These are phyloP conservation scores for Leucaena leucocephala DNA, from an alignment of 306 rosid genomes.

Conservation along the genomic window DNA sequence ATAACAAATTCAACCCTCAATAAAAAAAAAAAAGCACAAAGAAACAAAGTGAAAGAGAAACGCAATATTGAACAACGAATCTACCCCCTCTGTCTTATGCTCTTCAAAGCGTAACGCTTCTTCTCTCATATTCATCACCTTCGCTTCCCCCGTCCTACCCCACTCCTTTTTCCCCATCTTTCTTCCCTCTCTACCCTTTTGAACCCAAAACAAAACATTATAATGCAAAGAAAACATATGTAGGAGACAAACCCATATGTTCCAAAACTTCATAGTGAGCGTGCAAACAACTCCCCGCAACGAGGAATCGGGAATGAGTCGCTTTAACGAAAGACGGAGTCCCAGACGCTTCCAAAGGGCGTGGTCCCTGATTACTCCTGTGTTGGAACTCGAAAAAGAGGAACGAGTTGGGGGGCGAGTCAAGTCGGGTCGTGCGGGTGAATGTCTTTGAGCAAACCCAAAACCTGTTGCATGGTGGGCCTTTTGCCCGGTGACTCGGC, in stretches of 20 bases:
- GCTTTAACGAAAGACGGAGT: neutral
- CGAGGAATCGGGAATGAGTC: neutral
- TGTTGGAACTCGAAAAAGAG: neutral
- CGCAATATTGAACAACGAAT: constrained; percentile 25
- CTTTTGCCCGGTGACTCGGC: constrained; percentile 86
- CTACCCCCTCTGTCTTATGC: constrained; percentile 22
- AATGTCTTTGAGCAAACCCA: constrained; percentile 85
- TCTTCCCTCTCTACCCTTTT: neutral
- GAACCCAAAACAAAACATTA: neutral
- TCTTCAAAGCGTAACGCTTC: too few species aligned
- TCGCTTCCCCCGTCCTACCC: neutral
- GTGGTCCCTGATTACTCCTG: neutral
- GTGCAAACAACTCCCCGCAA: neutral
- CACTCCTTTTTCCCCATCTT: neutral
- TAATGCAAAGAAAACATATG: neutral
- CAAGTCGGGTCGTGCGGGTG: constrained; percentile 48
- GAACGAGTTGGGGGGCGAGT: neutral
- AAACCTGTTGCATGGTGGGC: constrained; percentile 86
- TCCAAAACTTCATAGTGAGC: constrained; percentile 24
- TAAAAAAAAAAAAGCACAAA: constrained; percentile 20
- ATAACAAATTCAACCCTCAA: constrained; percentile 14
- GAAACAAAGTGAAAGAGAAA: constrained; percentile 30
- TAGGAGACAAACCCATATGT: neutral
- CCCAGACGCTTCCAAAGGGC: neutral
- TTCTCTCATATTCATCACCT: neutral